Evolutionary conservation across 2,329 filamentous ascomycete genomes (phyloP).

Genomic region (Colletotrichum higginsianum): DNA sequence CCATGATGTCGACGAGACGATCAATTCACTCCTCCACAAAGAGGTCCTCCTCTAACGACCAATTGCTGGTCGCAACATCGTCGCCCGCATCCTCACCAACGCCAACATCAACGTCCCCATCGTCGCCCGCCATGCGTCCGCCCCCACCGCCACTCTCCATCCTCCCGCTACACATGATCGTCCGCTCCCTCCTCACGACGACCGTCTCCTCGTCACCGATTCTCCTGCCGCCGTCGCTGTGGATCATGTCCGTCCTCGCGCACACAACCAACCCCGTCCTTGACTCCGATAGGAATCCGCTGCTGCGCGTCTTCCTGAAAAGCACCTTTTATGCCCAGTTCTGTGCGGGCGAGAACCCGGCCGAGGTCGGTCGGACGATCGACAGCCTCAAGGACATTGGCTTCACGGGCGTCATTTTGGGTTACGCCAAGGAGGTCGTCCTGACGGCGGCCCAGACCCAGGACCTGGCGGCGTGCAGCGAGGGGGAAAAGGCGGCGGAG

Average conservation of each 20-base stretch:
- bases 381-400: conserved; percentile 79
- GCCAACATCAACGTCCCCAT: not conserved
- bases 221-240: conserved; percentile 79
- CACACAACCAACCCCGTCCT: conserved; percentile 77
- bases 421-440: conserved; percentile 88
- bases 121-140: conserved; percentile 5
- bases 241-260: conserved; percentile 77
- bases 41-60: conserved; percentile 44
- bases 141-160: conserved; percentile 72
- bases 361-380: conserved; percentile 78
- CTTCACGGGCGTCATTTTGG: conserved; percentile 86
- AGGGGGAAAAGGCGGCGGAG: conserved; percentile 63
- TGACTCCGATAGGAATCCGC: conserved; percentile 81
- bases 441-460: conserved; percentile 69
- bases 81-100: conserved; percentile 1
- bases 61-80: conserved; percentile 31
- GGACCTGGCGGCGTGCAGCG: conserved; percentile 59
- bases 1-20: conserved; percentile 43
- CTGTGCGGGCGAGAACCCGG: conserved; percentile 83
- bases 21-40: conserved; percentile 48
- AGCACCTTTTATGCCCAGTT: conserved; percentile 93
- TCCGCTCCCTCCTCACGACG: conserved; percentile 79
- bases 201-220: conserved; percentile 78
- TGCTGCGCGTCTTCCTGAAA: conserved; percentile 80
- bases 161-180: conserved; percentile 75